Base-by-base conservation (phyloP, 2,329 filamentous ascomycete species). In the Periglandula ipomoeae region DNA sequence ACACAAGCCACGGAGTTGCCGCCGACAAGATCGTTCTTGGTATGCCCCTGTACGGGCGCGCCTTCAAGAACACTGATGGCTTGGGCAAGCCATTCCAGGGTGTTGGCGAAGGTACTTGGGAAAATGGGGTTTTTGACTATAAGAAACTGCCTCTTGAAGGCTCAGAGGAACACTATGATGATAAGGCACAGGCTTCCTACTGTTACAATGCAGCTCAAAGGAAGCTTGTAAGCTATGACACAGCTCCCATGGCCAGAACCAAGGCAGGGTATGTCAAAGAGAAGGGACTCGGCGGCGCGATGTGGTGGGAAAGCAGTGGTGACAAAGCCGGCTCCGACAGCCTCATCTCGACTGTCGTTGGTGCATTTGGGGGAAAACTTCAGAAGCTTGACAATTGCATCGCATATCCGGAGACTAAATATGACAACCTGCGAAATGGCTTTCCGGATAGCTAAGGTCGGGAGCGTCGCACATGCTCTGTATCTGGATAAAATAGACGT, bases 251-350 rank as follows among this genome's bases (percentile, higher is more conserved):
- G 64, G 84, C 82, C 3, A 71, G 72, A 55, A 63, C 69, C 55
- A 97, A 96, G 72, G 81, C 82, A 1, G 69, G 78, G 10, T 95
- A 82, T 63, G 79, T 96, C 60, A 77, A 73, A 60, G 64, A 77
- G 19, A 70, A 75, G 40, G 73, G 79, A 0, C 75, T 96, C 0
- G 90, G 89, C 2, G 91, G 91, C 17, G 88, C 78, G n/a, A 96
- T 97, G 90, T 97, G 89, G 89, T 95, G 89, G 89, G 90, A 96
- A 70, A 87, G 81, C 58, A 91, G 85, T 59, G 83, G 79, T 1
- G 91, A 96, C 63, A 83, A 82, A 61, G 61, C 66, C 3, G 82
- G 81, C 0, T 70, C 74, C 0, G 66, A 75, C 47, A 91, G 87
- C 57, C 63, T 96, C 60, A 89, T 90, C 48, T 69, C 65, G 6